These are phyloP conservation scores for Citrus sinensis DNA, from an alignment of 345 rosid genomes.

Conservation along the genomic window DVS_A1.0 CM039168.1:79001-79500, in stretches of 20 bases:
- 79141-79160: slow-evolving; percentile 49
- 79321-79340: slow-evolving; percentile 62
- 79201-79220: slow-evolving; percentile 53
- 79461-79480: slow-evolving; percentile 27
- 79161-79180: slow-evolving; percentile 42
- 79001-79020: slow-evolving; percentile 62
- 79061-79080: slow-evolving; percentile 56
- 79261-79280: slow-evolving; percentile 67
- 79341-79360: slow-evolving; percentile 68
- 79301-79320: slow-evolving; percentile 52
- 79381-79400: slow-evolving; percentile 45
- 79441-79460: slow-evolving; percentile 48
- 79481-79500: not conserved
- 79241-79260: slow-evolving; percentile 63
- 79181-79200: slow-evolving; percentile 53
- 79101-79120: slow-evolving; percentile 54
- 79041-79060: slow-evolving; percentile 57
- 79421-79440: slow-evolving; percentile 61
- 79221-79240: slow-evolving; percentile 65
- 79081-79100: slow-evolving; percentile 44
- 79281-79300: slow-evolving; percentile 73
- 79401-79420: slow-evolving; percentile 78
- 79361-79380: slow-evolving; percentile 53
- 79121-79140: slow-evolving; percentile 71
- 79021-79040: slow-evolving; percentile 66